Base-by-base conservation (phyloP, 2,329 filamentous ascomycete genomes). In the Botryosphaeria dothidea region DNA sequence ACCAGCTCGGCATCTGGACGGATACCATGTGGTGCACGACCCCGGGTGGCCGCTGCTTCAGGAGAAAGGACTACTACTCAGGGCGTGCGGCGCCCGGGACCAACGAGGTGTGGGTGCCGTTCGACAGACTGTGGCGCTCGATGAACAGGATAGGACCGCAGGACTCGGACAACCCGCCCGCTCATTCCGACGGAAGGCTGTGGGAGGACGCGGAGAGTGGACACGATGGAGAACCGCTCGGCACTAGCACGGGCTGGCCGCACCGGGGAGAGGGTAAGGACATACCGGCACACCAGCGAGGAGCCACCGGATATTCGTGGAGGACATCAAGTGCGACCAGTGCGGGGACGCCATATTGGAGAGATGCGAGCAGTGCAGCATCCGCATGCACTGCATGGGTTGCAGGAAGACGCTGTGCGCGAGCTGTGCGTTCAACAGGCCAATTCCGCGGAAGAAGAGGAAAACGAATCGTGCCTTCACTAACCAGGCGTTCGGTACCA, bases 1-100 rank as follows among this genome's bases (percentile, higher is more conserved):
- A 87, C 68, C 82, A 84, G 62, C 73, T 87, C 29, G 83, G 82
- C 1, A 86, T 87, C 58, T 87, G 85, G 85, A 87, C 85, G 4
- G 85, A 87, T 72, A 86, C 85, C 3, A 84, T 84, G 25, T 87
- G 85, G 85, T 87, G 85, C 70, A 84, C 85, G 17, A 86, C 83
- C 4, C 85, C 85, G 0, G 85, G 83, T 15, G 82, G 82, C 31
- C 77, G 85, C 66, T 87, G 85, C 70, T 85, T 82, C 68, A 78
- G 85, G 64, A 74, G 85, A 67, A 81, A 84, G 67, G 84, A 85
- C 34, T 87, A 87, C 73, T 84, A 86, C 58, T 80, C 82, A 11
- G 83, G 84, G 73, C 79, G 85, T 58, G 82, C 82, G 57, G 83
- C 83, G 0, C 83, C 85, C 56, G 83, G 83, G 48, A 82, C 82